phyloP scores from a whole-genome alignment of 2,329 filamentous ascomycete species.

The Clonostachys rhizophaga region DNA sequence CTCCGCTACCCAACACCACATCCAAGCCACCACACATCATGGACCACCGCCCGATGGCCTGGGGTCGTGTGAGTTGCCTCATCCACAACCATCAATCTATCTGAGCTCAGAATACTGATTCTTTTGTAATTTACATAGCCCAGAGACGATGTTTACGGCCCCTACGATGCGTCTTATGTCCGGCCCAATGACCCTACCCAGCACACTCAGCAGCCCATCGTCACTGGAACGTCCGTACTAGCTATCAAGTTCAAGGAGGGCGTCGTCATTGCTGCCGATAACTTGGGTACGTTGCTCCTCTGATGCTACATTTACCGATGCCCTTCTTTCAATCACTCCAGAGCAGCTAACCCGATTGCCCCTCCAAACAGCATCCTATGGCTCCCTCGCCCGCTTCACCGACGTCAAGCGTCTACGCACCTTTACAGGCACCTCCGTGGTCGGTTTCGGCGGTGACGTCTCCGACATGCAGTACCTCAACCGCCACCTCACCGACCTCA shows the following conservation, averaged over 20 bases:
- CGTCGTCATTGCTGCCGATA: slow-evolving; percentile 95
- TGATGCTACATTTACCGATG: neutral
- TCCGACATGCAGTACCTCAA: slow-evolving; percentile 99
- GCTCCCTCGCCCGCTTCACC: slow-evolving; percentile 92
- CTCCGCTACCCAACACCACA: no score
- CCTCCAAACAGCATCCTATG: slow-evolving; percentile 78
- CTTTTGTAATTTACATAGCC: slow-evolving; percentile 50
- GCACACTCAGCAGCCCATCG: slow-evolving; percentile 87
- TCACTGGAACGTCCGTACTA: slow-evolving; percentile 94
- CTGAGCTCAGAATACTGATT: neutral
- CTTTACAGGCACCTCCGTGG: slow-evolving; percentile 77
- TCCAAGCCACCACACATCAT: slow-evolving; percentile 29
- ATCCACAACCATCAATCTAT: slow-evolving; percentile 6
- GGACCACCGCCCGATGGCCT: slow-evolving; percentile 70
- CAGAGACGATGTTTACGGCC: slow-evolving; percentile 93
- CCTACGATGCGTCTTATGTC: slow-evolving; percentile 86
- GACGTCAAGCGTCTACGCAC: slow-evolving; percentile 91
- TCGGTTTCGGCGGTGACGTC: slow-evolving; percentile 95
- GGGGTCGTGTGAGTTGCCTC: slow-evolving; percentile 59
- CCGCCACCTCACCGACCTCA: slow-evolving; percentile 80
- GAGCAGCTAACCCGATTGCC: neutral
- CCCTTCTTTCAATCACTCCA: neutral
- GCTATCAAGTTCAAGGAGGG: slow-evolving; percentile 95
- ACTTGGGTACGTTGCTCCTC: slow-evolving; percentile 62
- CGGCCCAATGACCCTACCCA: slow-evolving; percentile 66